Evolutionary conservation across 2,329 filamentous ascomycete species (phyloP).

Genomic region (Dothideomycetidae sp.): DNA sequence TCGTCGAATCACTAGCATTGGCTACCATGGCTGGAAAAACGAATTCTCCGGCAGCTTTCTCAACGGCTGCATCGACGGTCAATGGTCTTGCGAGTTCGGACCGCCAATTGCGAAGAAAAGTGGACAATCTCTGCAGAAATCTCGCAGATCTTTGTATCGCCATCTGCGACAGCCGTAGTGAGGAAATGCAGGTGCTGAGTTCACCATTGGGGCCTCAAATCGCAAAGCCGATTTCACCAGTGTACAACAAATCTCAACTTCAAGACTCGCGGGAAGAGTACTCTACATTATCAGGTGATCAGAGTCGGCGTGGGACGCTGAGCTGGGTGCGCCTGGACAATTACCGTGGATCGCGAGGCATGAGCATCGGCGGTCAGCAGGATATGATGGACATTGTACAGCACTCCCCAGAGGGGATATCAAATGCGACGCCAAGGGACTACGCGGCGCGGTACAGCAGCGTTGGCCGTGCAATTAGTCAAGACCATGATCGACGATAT

Average conservation of each 20-base stretch:
- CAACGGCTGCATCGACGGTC: slow-evolving; percentile 51
- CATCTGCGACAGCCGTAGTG: slow-evolving; percentile 32
- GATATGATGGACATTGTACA: background rate
- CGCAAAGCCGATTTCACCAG: slow-evolving; percentile 2
- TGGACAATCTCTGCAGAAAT: slow-evolving; percentile 82
- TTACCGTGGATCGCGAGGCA: slow-evolving; percentile 1
- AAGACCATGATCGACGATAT: slow-evolving; percentile 13
- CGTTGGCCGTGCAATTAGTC: slow-evolving; percentile 15
- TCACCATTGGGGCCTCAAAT: slow-evolving; percentile 3
- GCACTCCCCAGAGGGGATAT: background rate
- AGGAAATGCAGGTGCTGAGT: slow-evolving; percentile 2
- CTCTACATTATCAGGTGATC: background rate
- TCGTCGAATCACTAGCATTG: slow-evolving; percentile 65
- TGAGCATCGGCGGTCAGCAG: slow-evolving; percentile 5
- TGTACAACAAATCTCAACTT: background rate
- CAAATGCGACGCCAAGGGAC: slow-evolving; percentile 9
- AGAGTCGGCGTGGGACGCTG: slow-evolving; percentile 4
- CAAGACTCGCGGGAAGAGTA: background rate
- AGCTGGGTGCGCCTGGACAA: slow-evolving; percentile 2
- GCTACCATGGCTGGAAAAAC: slow-evolving; percentile 62
- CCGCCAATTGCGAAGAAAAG: slow-evolving; percentile 74
- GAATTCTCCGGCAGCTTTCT: slow-evolving; percentile 47
- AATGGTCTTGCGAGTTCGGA: slow-evolving; percentile 54
- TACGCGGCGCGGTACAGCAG: slow-evolving; percentile 16
- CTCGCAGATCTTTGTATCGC: slow-evolving; percentile 86